A percentile compares a stretch with the other conserved stretches of the same genome.
Evolutionary conservation across 495 filamentous ascomycete species (phyloP).

Genomic region (Talaromyces borbonicus): DNA sequence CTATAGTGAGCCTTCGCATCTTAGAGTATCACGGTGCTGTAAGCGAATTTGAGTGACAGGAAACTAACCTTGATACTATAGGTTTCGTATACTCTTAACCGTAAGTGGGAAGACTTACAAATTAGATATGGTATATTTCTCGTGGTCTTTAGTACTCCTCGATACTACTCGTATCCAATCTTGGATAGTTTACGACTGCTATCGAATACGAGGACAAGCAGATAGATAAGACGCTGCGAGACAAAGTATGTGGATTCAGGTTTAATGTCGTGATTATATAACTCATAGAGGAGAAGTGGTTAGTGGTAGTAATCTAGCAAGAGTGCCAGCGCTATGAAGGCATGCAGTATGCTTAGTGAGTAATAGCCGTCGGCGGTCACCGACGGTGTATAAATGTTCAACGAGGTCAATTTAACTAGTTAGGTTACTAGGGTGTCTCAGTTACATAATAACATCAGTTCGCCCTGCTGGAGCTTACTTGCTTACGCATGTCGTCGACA

Average conservation of each 20-base stretch:
- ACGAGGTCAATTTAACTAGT: too few species aligned
- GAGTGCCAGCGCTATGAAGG: constrained; percentile 1
- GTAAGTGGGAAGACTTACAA: neutral
- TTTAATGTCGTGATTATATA: neutral
- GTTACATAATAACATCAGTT: too few species aligned
- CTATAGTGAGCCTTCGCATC: neutral
- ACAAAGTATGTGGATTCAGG: constrained; percentile 1
- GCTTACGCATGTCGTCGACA: constrained; percentile 1
- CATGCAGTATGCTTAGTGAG: neutral
- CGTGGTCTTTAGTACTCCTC: neutral
- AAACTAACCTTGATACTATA: neutral
- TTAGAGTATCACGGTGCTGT: too few species aligned
- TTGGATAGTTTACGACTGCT: neutral
- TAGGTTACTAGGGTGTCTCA: too few species aligned
- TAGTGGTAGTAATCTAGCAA: constrained; percentile 1
- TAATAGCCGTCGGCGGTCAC: too few species aligned
- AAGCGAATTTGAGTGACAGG: neutral
- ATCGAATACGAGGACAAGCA: constrained; percentile 1
- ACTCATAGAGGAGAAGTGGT: constrained; percentile 3
- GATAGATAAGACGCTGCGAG: neutral
- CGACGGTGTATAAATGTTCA: too few species aligned
- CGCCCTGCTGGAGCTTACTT: neutral
- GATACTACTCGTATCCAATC: neutral
- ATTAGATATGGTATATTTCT: neutral
- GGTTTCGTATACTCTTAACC: neutral